Base-by-base conservation (phyloP, 768 basidiomycete species). In the Glaciozyma antarctica region DNA sequence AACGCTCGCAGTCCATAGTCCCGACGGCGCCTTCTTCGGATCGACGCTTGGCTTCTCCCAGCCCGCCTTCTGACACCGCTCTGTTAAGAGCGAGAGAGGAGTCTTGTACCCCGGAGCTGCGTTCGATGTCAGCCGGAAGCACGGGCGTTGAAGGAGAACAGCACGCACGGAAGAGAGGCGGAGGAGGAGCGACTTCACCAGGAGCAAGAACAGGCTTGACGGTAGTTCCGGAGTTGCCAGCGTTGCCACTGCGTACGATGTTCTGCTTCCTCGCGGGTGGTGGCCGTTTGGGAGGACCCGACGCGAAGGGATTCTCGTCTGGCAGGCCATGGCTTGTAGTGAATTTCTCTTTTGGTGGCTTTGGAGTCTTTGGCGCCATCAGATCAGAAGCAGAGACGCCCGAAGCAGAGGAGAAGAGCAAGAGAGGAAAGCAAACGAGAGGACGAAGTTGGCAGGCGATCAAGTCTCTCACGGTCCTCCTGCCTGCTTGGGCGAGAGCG, bases 21-120 rank as follows among this genome's bases (percentile, higher is more conserved):
- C 80, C 78, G 57, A 58, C 82, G 86, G 71, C 5, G 32, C 21
- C 60, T 62, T 76, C 74, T 90, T 88, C 32, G 87, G 83, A 61
- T 90, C 85, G n/a, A 94, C 82, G 12, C 77, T 71, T 1, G 92
- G 87, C 67, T 86, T 86, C 64, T 91, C 88, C 90, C 90, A 94
- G 3, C 87, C 90, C 58, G 82, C 81, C 76, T 93, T 92, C 74
- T 90, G 88, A 74, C 90, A 93, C 83, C 87, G 85, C 79, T 95
- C 92, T 59, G 87, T 81, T 16, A 95, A 80, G 41, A 93, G 75
- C 70, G 81, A 85, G 51, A 90, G 73, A 3, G 92, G 92, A 63
- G 83, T 87, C 77, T 95, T 94, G 68, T 82, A 92, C 24, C 90
- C 90, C 58, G 61, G 24, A 1, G 67, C 66, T 67, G 67, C 8